Conservation (phyloP, 305 asterid species). For the Rubia peregrina region DNA sequence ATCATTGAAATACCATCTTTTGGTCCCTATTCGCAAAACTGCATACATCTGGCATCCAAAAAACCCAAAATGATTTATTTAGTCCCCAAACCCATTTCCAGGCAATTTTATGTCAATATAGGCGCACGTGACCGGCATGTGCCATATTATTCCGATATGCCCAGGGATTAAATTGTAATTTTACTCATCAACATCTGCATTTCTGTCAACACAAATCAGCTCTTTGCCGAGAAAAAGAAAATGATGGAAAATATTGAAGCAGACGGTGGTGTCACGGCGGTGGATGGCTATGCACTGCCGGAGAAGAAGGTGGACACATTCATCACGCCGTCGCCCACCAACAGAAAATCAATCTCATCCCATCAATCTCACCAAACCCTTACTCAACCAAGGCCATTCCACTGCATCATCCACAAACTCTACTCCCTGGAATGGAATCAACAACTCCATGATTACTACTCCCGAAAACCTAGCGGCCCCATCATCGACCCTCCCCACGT, state of each 20-base stretch:
- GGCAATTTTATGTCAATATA: too few relatives aligned
- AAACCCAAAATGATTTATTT: too few relatives aligned
- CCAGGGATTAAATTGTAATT: too few relatives aligned
- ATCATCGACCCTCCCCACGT: constrained; percentile 51
- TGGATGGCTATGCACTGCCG: constrained; percentile 57
- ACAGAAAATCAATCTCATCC: constrained; percentile 55
- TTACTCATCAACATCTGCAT: too few relatives aligned
- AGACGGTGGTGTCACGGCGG: background rate
- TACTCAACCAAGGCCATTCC: constrained; percentile 54
- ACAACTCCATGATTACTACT: constrained; percentile 35
- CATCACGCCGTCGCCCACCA: constrained; percentile 45
- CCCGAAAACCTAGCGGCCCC: constrained; percentile 33
- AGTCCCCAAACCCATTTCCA: too few relatives aligned
- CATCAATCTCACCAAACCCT: constrained; percentile 41
- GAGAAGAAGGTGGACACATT: constrained; percentile 25
- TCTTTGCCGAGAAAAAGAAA: background rate
- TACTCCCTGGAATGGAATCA: constrained; percentile 42
- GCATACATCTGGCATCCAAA: too few relatives aligned
- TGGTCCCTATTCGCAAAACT: too few relatives aligned
- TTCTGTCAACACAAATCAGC: too few relatives aligned
- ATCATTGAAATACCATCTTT: too few relatives aligned
- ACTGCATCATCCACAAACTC: constrained; percentile 66
- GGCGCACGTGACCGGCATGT: too few relatives aligned
- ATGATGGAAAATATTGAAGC: background rate
- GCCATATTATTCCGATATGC: too few relatives aligned